Evolutionary conservation across 2,329 filamentous ascomycete species (phyloP).

Genomic region (Paecilomyces sp.): DNA sequence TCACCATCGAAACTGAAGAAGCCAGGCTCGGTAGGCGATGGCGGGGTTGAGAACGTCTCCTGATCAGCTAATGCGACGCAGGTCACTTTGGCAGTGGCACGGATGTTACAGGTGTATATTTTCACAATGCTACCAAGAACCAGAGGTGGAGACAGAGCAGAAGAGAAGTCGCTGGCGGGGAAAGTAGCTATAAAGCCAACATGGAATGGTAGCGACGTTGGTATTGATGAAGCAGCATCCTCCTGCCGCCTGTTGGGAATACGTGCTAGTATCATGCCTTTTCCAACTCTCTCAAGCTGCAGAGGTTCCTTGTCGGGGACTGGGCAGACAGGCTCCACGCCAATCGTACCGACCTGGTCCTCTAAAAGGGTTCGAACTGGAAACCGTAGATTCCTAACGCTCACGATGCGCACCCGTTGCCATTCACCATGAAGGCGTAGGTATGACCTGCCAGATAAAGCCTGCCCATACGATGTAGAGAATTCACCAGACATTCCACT

Average conservation of each 20-base stretch:
- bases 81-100: conserved; percentile 69
- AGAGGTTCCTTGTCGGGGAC: conserved; percentile 14
- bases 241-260: conserved; percentile 49
- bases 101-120: conserved; percentile 79
- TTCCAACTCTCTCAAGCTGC: conserved; percentile 45
- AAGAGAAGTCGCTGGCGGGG: conserved; percentile 48
- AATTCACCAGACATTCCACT: conserved; percentile 26
- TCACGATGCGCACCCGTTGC: conserved; percentile 73
- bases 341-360: conserved; percentile 86
- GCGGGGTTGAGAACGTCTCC: conserved; percentile 16
- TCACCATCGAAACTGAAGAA: conserved; percentile 40
- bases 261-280: conserved; percentile 76
- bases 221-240: conserved; percentile 10
- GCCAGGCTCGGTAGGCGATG: conserved; percentile 28
- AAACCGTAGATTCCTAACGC: conserved; percentile 78
- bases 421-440: conserved; percentile 61
- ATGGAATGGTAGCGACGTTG: conserved; percentile 36
- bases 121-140: conserved; percentile 55
- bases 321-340: conserved; percentile 47
- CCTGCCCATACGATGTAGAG: conserved; percentile 24
- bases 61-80: conserved; percentile 41
- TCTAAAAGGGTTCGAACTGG: conserved; percentile 68
- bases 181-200: conserved; percentile 68
- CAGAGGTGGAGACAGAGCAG: conserved; percentile 40
- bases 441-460: conserved; percentile 36